phyloP scores from a whole-genome alignment of 257 asterid species.

The Salvia hispanica region DNA sequence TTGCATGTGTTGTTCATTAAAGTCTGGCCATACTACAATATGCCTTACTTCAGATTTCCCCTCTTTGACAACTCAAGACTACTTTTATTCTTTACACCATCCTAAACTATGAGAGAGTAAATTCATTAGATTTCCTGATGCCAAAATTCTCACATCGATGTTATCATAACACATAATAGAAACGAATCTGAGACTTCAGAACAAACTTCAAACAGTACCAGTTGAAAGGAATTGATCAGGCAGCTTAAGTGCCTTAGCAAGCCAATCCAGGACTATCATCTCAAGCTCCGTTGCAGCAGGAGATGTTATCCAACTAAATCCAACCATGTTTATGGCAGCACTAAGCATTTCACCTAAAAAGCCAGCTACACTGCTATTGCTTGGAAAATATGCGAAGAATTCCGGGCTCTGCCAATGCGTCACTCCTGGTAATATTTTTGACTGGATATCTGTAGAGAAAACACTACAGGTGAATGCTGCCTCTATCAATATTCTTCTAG shows the following conservation, averaged over 20 bases:
- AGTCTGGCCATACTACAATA: not conserved
- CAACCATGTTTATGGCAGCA: constrained; percentile 92
- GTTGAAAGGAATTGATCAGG: constrained; percentile 77
- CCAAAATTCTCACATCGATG: not conserved
- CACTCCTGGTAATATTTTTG: constrained; percentile 88
- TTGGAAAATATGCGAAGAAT: constrained; percentile 78
- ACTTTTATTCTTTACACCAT: not conserved
- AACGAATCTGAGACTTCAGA: constrained; percentile 8
- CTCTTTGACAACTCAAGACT: not conserved
- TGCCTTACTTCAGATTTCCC: not conserved
- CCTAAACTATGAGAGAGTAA: not conserved
- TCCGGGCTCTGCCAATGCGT: constrained; percentile 99
- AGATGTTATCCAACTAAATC: constrained; percentile 95
- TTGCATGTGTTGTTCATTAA: not conserved
- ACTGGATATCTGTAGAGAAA: constrained; percentile 58
- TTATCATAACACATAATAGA: not conserved
- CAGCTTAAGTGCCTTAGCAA: constrained; percentile 76
- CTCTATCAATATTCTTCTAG: constrained; percentile 14
- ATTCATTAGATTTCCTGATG: not conserved
- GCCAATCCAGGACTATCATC: constrained; percentile 91
- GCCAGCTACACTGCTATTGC: constrained; percentile 89
- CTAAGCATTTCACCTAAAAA: constrained; percentile 97
- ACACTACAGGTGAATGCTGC: not conserved
- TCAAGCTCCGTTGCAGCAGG: constrained; percentile 99
- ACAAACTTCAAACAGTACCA: constrained; percentile 38